phyloP scores from a whole-genome alignment of 441 rosid species.

The Croton laevigatus region DNA sequence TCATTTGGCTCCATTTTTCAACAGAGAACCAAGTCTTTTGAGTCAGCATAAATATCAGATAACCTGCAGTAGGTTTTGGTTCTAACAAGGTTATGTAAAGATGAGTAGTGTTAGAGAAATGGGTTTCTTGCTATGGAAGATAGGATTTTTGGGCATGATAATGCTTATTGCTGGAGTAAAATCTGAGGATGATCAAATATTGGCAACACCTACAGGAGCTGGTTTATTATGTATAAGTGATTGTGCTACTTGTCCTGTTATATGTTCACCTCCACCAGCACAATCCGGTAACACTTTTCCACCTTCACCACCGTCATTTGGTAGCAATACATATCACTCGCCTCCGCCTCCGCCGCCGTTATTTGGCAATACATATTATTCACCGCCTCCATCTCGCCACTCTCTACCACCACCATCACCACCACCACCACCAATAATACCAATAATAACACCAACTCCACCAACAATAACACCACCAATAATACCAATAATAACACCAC shows the following conservation, averaged over 20 bases:
- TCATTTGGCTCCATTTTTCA: not conserved
- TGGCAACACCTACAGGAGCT: conserved; percentile 25
- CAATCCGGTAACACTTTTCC: conserved; percentile 1
- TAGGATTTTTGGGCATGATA: conserved; percentile 18
- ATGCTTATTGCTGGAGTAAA: conserved; percentile 26
- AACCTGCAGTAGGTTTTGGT: not conserved
- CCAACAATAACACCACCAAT: conserved; percentile 15
- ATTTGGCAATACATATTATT: not conserved
- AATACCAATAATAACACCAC: too few species aligned
- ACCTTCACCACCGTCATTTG: conserved; percentile 18
- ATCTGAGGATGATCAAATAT: conserved; percentile 23
- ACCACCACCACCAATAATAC: conserved; percentile 5
- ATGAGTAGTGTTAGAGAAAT: conserved; percentile 23
- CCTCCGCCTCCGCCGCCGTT: conserved; percentile 20
- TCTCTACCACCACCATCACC: conserved; percentile 28
- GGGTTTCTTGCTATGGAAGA: conserved; percentile 12
- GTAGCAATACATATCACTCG: not conserved
- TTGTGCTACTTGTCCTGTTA: conserved; percentile 49
- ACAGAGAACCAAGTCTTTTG: conserved; percentile 14
- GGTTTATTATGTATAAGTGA: conserved; percentile 53
- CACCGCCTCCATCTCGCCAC: conserved; percentile 26
- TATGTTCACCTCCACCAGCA: conserved; percentile 46
- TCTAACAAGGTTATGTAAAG: conserved; percentile 11
- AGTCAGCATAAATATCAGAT: not conserved
- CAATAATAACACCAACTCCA: not conserved